Percentiles rank a stretch among this genome's conserved stretches.
Conservation (phyloP, 345 rosid species). For the Citrus glauca region DNA sequence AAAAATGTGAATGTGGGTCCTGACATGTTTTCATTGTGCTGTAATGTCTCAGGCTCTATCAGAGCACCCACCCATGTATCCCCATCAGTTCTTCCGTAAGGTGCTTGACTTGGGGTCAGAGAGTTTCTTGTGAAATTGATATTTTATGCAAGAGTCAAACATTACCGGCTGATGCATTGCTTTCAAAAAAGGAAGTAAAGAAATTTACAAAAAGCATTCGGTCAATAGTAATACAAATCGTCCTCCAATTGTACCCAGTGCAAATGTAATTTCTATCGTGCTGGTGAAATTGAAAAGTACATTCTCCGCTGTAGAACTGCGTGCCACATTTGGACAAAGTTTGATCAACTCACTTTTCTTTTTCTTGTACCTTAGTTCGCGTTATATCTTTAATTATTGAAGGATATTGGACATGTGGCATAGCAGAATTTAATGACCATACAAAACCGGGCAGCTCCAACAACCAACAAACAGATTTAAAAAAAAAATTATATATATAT, state of each 20-base stretch:
- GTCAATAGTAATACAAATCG: not conserved
- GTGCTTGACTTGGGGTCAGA: constrained; percentile 71
- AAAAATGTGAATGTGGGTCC: not conserved
- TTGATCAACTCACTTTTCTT: no score
- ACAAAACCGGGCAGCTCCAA: no score
- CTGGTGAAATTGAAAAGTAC: no score
- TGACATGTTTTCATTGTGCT: not conserved
- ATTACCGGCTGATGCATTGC: not conserved
- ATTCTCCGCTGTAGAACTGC: not conserved
- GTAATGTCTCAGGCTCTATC: constrained; percentile 60
- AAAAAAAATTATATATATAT: no score
- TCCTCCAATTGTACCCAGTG: no score
- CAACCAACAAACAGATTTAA: no score
- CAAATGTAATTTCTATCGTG: no score
- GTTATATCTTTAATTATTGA: no score
- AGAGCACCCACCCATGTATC: constrained; percentile 80
- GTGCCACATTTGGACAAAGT: not conserved
- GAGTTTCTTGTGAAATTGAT: constrained; percentile 28
- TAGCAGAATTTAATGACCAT: no score
- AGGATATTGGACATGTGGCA: no score
- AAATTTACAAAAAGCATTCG: not conserved
- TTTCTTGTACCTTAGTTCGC: no score
- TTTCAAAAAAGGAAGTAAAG: not conserved
- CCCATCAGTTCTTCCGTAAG: constrained; percentile 73
- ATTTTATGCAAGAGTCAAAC: not conserved